Evolutionary conservation across 495 filamentous ascomycete genomes (phyloP).

Genomic region (Penicillium cataractarum): DNA sequence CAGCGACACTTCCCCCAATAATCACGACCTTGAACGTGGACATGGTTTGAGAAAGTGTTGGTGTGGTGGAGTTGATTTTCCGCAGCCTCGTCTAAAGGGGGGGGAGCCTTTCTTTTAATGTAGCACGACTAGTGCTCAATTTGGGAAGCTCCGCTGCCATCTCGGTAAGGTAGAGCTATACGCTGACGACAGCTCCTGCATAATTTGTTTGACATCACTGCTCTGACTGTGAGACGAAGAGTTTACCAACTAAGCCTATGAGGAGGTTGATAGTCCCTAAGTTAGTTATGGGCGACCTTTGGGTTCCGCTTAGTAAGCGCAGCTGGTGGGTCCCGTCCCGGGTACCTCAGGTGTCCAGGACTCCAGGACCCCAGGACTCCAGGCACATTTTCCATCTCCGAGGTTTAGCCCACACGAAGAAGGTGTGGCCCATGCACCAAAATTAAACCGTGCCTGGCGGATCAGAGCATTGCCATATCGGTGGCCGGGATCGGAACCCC

Average conservation of each 20-base stretch:
- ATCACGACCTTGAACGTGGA: slow-evolving; percentile 46
- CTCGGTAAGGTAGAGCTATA: not conserved
- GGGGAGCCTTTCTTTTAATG: not conserved
- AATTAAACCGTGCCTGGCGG: not conserved
- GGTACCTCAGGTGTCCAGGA: no score
- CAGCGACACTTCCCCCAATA: slow-evolving; percentile 55
- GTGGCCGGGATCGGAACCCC: not conserved
- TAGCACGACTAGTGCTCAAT: not conserved
- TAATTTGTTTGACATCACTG: not conserved
- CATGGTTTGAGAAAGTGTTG: not conserved
- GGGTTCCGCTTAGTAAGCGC: not conserved
- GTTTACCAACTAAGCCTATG: not conserved
- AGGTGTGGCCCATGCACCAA: no score
- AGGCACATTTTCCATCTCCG: not conserved
- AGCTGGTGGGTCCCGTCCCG: not conserved
- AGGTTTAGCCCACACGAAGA: not conserved
- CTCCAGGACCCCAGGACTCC: no score
- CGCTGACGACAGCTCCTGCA: not conserved
- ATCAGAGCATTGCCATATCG: not conserved
- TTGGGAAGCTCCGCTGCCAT: not conserved
- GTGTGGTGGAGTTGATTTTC: not conserved
- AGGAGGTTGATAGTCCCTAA: no score
- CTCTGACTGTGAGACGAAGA: not conserved
- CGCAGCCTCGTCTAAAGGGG: not conserved
- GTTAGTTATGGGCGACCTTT: not conserved